Base-by-base conservation (phyloP, 2,329 filamentous ascomycete genomes). In the Pyrenochaeta sp. region DNA sequence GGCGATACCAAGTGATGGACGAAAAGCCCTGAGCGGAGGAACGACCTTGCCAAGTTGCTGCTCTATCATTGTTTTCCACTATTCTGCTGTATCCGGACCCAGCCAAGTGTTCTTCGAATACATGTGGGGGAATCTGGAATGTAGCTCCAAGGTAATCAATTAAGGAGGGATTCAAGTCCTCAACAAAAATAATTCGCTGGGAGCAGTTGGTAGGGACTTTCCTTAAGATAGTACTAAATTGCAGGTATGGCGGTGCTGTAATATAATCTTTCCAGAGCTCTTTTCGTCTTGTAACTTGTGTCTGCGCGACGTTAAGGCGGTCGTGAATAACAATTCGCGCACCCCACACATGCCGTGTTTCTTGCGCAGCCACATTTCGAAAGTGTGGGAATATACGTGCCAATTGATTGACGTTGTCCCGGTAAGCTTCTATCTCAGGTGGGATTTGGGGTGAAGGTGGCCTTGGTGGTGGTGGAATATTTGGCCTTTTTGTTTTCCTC, bases 101-200 rank as follows among this genome's bases (percentile, higher is more conserved):
- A 9, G 52, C 39, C 3, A 58, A 30, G 27, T 58, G 51, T 17
- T 55, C 46, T 31, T 51, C 46, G 26, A 58, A 55, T 2, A 54
- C 43, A 7, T 53, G 46, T 7, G 54, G 48, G 2, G 48, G 46
- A 10, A 58, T 55, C 7, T 55, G 29, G 11, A 58, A 55, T 11
- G 46, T 55, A 13, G 51, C 48, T 1, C 54, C 54, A 2, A 58
- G 13, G 3, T 48, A 19, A 8, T 53, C 41, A 9, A 55, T 48
- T 26, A 53, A 27, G 6, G 34, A 19, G 6, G 54, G 54, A 1
- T 18, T 41, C 1, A 55, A 29, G 24, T 58, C 54, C 28, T 58
- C 51, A 2, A 58, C 44, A 3, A 58, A 27, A 3, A 58, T 28
- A 1, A 40, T 19, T 41, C 46, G 29, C 30, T 47, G 43, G 6